Conservation (phyloP, 1,139 yeast genomes). For the Suhomyces chickasaworum region DNA sequence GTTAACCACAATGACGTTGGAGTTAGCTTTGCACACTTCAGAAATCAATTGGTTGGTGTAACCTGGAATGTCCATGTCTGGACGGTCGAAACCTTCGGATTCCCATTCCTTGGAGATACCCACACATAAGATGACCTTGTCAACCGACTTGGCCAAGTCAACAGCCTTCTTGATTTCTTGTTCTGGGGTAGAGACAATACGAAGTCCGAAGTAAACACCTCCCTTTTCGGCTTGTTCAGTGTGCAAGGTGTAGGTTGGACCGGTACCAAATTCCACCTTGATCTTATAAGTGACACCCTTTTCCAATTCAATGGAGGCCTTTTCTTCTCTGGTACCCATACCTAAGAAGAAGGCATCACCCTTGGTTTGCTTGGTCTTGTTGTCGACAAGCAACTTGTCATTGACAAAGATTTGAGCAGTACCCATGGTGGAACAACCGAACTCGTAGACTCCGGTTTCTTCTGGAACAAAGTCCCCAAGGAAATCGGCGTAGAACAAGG, state of each 20-base stretch:
- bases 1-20: constrained; percentile 22
- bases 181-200: constrained; percentile 24
- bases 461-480: constrained; percentile 48
- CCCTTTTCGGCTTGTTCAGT: constrained; percentile 29
- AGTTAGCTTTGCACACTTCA: constrained; percentile 20
- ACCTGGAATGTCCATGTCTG: constrained; percentile 32
- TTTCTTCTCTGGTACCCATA: constrained; percentile 53
- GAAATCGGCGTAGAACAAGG: constrained; percentile 46
- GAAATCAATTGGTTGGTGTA: constrained; percentile 18
- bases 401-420: constrained; percentile 56
- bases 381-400: constrained; percentile 55
- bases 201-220: constrained; percentile 35
- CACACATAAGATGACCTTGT: constrained; percentile 47
- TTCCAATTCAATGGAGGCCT: constrained; percentile 37
- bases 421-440: constrained; percentile 55
- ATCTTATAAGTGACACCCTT: constrained; percentile 48
- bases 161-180: constrained; percentile 41
- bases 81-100: constrained; percentile 51
- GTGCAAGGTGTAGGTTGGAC: constrained; percentile 40
- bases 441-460: constrained; percentile 48
- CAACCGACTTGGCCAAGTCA: constrained; percentile 45
- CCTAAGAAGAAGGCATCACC: constrained; percentile 52
- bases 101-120: constrained; percentile 54
- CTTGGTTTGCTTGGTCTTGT: constrained; percentile 50
- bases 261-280: constrained; percentile 55